phyloP scores from a whole-genome alignment of 1,284 basidiomycete species.

The Gymnopus androsaceus region DNA sequence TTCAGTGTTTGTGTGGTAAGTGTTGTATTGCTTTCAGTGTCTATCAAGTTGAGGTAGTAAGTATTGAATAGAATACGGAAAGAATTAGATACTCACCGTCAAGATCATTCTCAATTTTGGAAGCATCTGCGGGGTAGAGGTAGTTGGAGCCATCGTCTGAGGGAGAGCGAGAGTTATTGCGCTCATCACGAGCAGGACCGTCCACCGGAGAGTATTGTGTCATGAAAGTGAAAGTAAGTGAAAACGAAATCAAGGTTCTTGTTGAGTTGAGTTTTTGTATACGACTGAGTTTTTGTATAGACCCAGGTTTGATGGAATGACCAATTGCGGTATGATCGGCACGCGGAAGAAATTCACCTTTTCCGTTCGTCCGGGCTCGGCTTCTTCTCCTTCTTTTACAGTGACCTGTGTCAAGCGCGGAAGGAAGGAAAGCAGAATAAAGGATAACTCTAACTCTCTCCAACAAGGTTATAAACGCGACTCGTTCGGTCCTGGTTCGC shows the following conservation, averaged over 20 bases:
- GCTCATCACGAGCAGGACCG: neutral
- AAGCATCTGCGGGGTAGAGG: conserved; percentile 3
- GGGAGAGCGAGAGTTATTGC: conserved; percentile 4
- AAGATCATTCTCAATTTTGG: conserved; percentile 2
- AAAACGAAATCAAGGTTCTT: conserved; percentile 1
- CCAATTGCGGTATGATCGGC: conserved; percentile 10
- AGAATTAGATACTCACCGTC: neutral
- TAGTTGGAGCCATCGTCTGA: conserved; percentile 16
- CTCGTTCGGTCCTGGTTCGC: neutral
- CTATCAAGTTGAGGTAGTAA: too few relatives aligned
- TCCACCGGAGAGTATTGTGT: neutral
- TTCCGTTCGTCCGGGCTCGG: neutral
- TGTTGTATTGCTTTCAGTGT: conserved; percentile 50
- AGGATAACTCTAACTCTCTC: neutral
- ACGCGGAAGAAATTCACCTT: neutral
- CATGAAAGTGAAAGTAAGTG: neutral
- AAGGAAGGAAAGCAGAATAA: neutral
- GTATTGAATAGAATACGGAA: neutral
- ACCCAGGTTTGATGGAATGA: neutral
- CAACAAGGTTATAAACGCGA: neutral
- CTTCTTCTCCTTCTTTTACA: neutral
- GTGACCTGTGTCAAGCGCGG: neutral
- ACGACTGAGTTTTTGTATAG: conserved; percentile 1
- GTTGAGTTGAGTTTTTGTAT: neutral
- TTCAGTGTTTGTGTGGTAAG: conserved; percentile 78